phyloP scores from a whole-genome alignment of 352 stramenopile genomes.

The Globisporangium lucens region DNA sequence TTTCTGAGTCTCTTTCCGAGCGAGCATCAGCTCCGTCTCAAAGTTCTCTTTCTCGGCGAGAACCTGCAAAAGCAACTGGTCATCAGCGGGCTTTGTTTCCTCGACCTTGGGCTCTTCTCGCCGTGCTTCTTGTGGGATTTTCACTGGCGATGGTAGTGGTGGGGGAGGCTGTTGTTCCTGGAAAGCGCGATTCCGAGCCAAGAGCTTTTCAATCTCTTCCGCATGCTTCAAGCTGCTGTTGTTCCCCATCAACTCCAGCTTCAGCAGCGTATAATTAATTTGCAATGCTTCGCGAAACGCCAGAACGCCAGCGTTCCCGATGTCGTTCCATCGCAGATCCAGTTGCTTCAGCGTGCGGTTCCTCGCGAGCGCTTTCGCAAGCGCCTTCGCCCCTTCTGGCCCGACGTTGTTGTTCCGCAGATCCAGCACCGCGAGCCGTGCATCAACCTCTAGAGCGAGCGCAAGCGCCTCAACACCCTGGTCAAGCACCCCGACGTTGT shows the following conservation, averaged over 20 bases:
- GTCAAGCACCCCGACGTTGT: constrained; percentile 77
- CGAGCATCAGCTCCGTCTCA: constrained; percentile 34
- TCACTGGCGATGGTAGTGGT: neutral
- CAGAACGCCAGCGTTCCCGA: constrained; percentile 67
- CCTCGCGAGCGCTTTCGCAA: constrained; percentile 48
- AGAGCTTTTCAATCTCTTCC: constrained; percentile 57
- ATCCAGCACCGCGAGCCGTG: constrained; percentile 59
- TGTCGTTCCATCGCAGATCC: constrained; percentile 82
- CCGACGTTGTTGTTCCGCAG: constrained; percentile 86
- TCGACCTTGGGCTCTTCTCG: neutral
- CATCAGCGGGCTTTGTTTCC: constrained; percentile 20
- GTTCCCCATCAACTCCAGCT: constrained; percentile 70
- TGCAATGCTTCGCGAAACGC: constrained; percentile 75
- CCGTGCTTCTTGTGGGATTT: neutral
- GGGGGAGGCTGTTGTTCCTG: constrained; percentile 17
- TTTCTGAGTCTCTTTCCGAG: constrained; percentile 46
- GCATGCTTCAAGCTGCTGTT: constrained; percentile 71
- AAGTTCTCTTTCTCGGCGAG: constrained; percentile 68
- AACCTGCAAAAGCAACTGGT: constrained; percentile 62
- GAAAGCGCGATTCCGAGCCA: constrained; percentile 59
- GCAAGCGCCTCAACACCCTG: constrained; percentile 67
- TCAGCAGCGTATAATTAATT: constrained; percentile 57
- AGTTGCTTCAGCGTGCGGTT: constrained; percentile 72
- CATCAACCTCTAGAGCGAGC: constrained; percentile 57
- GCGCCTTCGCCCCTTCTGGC: constrained; percentile 56